Conservation (phyloP, 2,329 filamentous ascomycete species). For the Monosporascus sp. region DNA sequence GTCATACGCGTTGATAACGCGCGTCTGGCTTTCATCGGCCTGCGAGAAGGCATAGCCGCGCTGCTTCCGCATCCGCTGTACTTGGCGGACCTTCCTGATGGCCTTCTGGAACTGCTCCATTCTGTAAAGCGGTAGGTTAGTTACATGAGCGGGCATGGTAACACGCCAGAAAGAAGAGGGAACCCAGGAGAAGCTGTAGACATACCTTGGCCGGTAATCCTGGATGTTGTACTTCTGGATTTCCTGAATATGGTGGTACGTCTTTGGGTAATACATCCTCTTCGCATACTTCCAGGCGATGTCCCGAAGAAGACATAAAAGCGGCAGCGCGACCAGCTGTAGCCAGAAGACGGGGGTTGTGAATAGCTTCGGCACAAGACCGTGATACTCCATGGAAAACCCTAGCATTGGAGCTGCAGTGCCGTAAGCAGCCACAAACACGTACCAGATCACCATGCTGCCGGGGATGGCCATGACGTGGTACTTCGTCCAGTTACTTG, state of each 20-base stretch:
- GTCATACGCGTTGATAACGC: conserved; percentile 95
- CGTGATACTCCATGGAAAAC: conserved; percentile 79
- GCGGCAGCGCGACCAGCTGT: conserved; percentile 74
- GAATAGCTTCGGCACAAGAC: conserved; percentile 77
- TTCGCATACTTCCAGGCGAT: conserved; percentile 97
- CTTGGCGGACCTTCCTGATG: conserved; percentile 95
- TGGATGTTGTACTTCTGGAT: conserved; percentile 99
- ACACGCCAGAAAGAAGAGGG: neutral
- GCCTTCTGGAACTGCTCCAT: conserved; percentile 99
- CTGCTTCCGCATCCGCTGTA: conserved; percentile 98
- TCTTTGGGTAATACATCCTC: conserved; percentile 92
- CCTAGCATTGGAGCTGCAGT: conserved; percentile 76
- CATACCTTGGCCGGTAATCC: conserved; percentile 89
- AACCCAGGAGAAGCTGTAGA: conserved; percentile 11
- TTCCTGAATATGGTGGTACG: conserved; percentile 97
- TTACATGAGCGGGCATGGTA: conserved; percentile 10
- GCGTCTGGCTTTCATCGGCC: conserved; percentile 91
- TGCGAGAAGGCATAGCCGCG: conserved; percentile 97
- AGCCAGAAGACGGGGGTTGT: conserved; percentile 83
- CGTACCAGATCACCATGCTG: conserved; percentile 85
- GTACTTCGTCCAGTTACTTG: conserved; percentile 98
- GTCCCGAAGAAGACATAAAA: conserved; percentile 79
- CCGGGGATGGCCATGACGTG: conserved; percentile 93
- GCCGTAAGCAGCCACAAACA: conserved; percentile 83
- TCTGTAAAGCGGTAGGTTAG: conserved; percentile 39